Base-by-base conservation (phyloP, 129 eudicot species). In the Lonicera japonica region DNA sequence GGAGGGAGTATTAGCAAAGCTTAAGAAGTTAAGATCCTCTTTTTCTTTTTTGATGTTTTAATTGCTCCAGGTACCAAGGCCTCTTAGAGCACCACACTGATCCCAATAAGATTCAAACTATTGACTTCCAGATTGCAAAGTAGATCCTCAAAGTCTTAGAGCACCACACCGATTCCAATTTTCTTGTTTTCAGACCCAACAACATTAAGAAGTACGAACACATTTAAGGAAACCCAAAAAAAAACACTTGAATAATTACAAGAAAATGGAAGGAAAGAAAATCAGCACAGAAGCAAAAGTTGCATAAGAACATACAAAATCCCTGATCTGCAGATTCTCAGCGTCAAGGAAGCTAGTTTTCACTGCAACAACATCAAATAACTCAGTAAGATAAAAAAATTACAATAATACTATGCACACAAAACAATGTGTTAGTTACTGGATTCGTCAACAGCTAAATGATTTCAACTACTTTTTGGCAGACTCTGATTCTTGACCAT, bases 241-340 rank as follows among this genome's bases (percentile, higher is more conserved):
- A 50, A 50, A 14, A 50, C 20, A 3, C 0, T 0, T n/a, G 1
- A 50, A 50, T 50, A 61, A 39, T 3, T 18, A 61, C 6, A 9
- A 43, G 22, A 19, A 11, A 10, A 29, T 2, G 6, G 36, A 29
- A 29, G 15, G 51, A 10, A 15, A 7, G 0, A 38, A 34, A 5
- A 50, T 4, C 45, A 47, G 47, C 11, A 15, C 5, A 16, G 9
- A 50, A 14, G 1, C 22, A 50, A 61, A 15, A 47, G 9, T 36
- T n/a, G 25, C 21, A 65, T 11, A 20, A 75, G 54, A 60, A 69
- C 94, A 66, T 84, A 91, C 95, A 73, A 76, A 80, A 57, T 84
- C 83, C 58, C 77, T 75, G 40, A 82, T 81, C 74, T 87, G 79
- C 66, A 87, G 79, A 71, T 75, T 80, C 48, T 87, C 90, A 67